Conservation (phyloP, 495 filamentous ascomycete species). For the Cairneyella variabilis region DNA sequence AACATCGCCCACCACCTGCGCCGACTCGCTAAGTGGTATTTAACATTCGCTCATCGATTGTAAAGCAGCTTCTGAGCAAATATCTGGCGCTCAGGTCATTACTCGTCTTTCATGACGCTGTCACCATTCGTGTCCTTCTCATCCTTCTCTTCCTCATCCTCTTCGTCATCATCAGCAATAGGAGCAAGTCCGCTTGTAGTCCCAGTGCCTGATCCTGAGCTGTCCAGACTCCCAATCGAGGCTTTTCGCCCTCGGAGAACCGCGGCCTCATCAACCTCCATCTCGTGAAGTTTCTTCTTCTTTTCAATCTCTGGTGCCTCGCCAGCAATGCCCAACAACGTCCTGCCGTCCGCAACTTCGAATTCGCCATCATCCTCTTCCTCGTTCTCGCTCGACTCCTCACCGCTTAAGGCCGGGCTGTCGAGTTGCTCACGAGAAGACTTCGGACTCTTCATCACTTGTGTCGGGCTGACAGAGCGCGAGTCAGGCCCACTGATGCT, state of each 20-base stretch:
- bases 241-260: conserved; percentile 25
- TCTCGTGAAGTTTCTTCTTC: conserved; percentile 49
- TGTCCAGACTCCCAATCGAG: conserved; percentile 18
- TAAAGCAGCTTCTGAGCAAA: too few relatives aligned
- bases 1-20: too few relatives aligned
- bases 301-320: conserved; percentile 31
- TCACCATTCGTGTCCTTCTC: too few relatives aligned
- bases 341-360: conserved; percentile 36
- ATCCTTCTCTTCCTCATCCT: conserved; percentile 3
- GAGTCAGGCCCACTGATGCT: conserved; percentile 19
- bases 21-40: too few relatives aligned
- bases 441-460: conserved; percentile 17
- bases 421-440: conserved; percentile 22
- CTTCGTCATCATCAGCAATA: conserved; percentile 2
- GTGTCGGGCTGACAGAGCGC: conserved; percentile 24
- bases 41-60: too few relatives aligned
- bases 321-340: conserved; percentile 26
- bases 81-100: too few relatives aligned
- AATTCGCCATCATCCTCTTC: conserved; percentile 47
- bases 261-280: conserved; percentile 51
- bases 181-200: not conserved
- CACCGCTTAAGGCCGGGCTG: conserved; percentile 43
- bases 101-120: too few relatives aligned
- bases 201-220: conserved; percentile 10
- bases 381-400: conserved; percentile 40